Base-by-base conservation (phyloP, 768 basidiomycete species). In the Pulveroboletus sp. region DNA sequence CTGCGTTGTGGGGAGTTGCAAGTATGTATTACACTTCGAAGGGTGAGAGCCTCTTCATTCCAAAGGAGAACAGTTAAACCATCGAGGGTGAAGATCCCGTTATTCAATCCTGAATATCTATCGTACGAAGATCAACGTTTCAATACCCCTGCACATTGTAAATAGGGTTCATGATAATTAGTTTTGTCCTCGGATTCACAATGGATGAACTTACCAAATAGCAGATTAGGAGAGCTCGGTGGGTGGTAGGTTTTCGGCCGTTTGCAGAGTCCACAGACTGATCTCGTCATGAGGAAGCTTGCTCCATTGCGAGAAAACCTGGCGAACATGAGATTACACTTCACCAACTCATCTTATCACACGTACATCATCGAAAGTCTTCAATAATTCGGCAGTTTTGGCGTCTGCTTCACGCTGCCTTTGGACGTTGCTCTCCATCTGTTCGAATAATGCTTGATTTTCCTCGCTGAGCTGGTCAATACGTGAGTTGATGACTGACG, bases 221-320 rank as follows among this genome's bases (percentile, higher is more conserved):
- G n/a, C n/a, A n/a, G n/a, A n/a, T 30, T 24, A 61, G 6, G 45
- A 45, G 10, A 50, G 52, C 5, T 40, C 73, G 5, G 72, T 54
- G 2, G 75, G 43, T 5, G 63, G 66, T 9, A 68, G 53, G 17
- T 65, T 68, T 56, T 77, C 74, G 3, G 71, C 70, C 0, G 64
- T 57, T 47, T 68, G 62, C 47, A 77, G 49, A 11, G 71, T 60
- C 75, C 75, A 76, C 19, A 71, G 68, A 39, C 77, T 75, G n/a
- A 89, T 78, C 23, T 85, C 79, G n/a, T 86, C 82, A 43, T 75
- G 70, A 2, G 83, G 81, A 8, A 86, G 59, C 23, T 75, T 69
- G 47, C 67, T 64, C 81, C 83, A 87, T 45, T 71, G 72, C 11
- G 70, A 65, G 43, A 72, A 73, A 2, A 75, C 68, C 83, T 82